Evolutionary conservation across 2,329 filamentous ascomycete species (phyloP).

Genomic region (Ophiobolus disseminans): DNA sequence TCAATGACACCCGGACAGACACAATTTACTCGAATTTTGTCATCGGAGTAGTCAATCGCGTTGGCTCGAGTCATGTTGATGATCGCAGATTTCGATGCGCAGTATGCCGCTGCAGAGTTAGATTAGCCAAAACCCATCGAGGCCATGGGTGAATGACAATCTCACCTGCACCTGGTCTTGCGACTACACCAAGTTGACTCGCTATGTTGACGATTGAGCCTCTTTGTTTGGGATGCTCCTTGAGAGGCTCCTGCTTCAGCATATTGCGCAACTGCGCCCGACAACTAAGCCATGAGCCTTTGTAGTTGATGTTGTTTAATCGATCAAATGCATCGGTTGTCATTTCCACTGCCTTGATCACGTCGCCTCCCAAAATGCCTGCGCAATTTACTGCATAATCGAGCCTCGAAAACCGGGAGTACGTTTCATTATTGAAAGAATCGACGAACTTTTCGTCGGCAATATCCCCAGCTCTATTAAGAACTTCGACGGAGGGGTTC

Average conservation of each 20-base stretch:
- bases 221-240: slow-evolving; percentile 42
- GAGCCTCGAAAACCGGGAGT: slow-evolving; percentile 53
- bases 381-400: slow-evolving; percentile 66
- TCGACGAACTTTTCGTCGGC: slow-evolving; percentile 56
- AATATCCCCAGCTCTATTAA: slow-evolving; percentile 56
- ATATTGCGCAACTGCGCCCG: slow-evolving; percentile 59
- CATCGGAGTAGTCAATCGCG: slow-evolving; percentile 62
- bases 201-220: slow-evolving; percentile 64
- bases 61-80: slow-evolving; percentile 65
- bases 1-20: slow-evolving; percentile 62
- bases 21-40: slow-evolving; percentile 64
- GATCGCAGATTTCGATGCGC: slow-evolving; percentile 65
- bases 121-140: not conserved
- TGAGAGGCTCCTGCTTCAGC: slow-evolving; percentile 58
- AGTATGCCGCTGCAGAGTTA: slow-evolving; percentile 59
- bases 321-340: slow-evolving; percentile 58
- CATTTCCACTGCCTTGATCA: slow-evolving; percentile 56
- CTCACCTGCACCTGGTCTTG: slow-evolving; percentile 32
- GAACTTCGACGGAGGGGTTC: slow-evolving; percentile 37
- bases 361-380: slow-evolving; percentile 56
- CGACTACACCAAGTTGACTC: slow-evolving; percentile 58
- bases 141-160: not conserved
- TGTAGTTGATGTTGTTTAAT: slow-evolving; percentile 64
- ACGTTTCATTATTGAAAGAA: slow-evolving; percentile 49
- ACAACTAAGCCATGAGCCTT: slow-evolving; percentile 65